Percentiles rank a stretch among this genome's conserved stretches.
Evolutionary conservation across 371 early-diverging fungal species (phyloP).

Genomic region (Fennellomyces sp.): DNA sequence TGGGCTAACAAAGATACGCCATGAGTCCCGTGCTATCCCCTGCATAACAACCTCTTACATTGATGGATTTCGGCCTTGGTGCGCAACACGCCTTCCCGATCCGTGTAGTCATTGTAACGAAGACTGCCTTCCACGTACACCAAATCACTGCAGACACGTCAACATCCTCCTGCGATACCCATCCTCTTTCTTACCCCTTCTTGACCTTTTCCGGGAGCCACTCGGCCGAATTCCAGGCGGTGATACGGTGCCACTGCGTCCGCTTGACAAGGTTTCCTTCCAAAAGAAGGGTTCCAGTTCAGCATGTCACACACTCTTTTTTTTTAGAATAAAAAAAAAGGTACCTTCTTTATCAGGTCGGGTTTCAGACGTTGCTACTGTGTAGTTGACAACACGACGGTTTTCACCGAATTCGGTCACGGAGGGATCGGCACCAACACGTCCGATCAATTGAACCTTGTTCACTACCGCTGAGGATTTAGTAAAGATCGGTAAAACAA

Average conservation of each 20-base stretch:
- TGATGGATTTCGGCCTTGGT: slow-evolving; percentile 61
- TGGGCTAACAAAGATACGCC: neutral
- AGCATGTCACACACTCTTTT: no score
- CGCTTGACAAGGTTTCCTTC: slow-evolving; percentile 58
- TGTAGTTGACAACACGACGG: slow-evolving; percentile 54
- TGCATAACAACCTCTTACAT: slow-evolving; percentile 27
- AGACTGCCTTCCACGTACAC: slow-evolving; percentile 67
- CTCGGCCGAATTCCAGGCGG: slow-evolving; percentile 47
- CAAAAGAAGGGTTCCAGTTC: no score
- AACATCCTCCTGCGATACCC: neutral
- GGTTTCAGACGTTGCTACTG: slow-evolving; percentile 62
- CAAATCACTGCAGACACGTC: slow-evolving; percentile 40
- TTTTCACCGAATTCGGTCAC: slow-evolving; percentile 36
- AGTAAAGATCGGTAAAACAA: no score
- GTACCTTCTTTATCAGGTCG: slow-evolving; percentile 59
- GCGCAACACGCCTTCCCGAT: slow-evolving; percentile 62
- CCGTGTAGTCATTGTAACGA: slow-evolving; percentile 60
- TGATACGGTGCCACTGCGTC: slow-evolving; percentile 67
- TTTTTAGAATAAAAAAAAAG: neutral
- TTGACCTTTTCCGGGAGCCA: slow-evolving; percentile 51
- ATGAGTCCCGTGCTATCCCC: neutral
- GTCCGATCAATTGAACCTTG: slow-evolving; percentile 60
- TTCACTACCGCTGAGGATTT: no score
- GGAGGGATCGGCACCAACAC: slow-evolving; percentile 56
- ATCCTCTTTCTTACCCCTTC: slow-evolving; percentile 43